Conservation (phyloP, 208 protist genomes). For the Crithidia acanthocephali region DNA sequence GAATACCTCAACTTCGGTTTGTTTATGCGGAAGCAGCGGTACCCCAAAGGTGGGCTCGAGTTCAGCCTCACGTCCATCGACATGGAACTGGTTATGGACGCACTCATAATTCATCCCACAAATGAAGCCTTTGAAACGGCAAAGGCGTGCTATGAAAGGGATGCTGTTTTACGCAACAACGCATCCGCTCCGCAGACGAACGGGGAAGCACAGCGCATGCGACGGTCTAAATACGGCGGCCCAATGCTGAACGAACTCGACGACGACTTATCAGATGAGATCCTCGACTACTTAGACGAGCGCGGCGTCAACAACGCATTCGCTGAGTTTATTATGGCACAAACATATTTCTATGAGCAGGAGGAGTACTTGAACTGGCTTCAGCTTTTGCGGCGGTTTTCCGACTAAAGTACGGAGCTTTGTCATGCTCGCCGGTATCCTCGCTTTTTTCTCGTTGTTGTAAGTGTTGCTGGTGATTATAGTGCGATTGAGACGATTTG, state of each 20-base stretch:
- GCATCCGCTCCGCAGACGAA: constrained; percentile 13
- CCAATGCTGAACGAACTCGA: constrained; percentile 88
- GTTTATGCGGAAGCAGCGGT: constrained; percentile 71
- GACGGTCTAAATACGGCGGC: constrained; percentile 59
- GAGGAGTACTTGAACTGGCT: constrained; percentile 88
- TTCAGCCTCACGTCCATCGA: constrained; percentile 89
- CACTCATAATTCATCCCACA: constrained; percentile 69
- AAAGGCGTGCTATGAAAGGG: constrained; percentile 32
- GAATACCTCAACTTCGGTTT: constrained; percentile 86
- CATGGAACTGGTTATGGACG: constrained; percentile 88
- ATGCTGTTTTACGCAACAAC: constrained; percentile 1
- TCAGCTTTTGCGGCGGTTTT: constrained; percentile 62
- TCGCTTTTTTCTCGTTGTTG: background rate
- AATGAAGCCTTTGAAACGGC: constrained; percentile 60
- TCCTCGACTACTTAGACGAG: constrained; percentile 88
- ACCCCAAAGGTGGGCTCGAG: constrained; percentile 63
- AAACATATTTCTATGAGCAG: constrained; percentile 84
- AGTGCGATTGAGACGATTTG: background rate
- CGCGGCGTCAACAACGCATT: constrained; percentile 88
- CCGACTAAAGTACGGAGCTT: constrained; percentile 34
- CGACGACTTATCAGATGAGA: constrained; percentile 89
- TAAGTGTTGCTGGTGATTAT: constrained; percentile 9
- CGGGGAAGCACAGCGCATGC: constrained; percentile 30
- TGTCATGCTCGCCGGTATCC: background rate
- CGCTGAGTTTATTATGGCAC: constrained; percentile 86